These are phyloP conservation scores for Thalassiosira sp. DNA, from an alignment of 352 stramenopile species.

Conservation along the genomic window DNA sequence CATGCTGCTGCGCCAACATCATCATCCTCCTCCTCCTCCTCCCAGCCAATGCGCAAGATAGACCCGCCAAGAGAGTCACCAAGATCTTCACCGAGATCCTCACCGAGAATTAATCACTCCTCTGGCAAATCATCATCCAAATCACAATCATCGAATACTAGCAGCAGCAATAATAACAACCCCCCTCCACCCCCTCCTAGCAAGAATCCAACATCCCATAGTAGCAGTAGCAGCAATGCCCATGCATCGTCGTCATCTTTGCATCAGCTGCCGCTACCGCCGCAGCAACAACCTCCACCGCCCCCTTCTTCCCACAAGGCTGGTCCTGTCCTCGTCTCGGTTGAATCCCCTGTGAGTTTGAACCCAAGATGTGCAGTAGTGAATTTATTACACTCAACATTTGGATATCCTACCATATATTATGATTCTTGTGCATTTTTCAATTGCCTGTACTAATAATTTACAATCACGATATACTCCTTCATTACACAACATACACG, in stretches of 20 bases:
- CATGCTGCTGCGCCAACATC: too few species aligned
- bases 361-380: too few species aligned
- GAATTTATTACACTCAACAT: too few species aligned
- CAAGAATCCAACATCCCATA: neutral
- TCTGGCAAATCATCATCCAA: conserved; percentile 10
- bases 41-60: neutral
- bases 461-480: too few species aligned
- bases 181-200: conserved; percentile 15
- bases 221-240: neutral
- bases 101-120: conserved; percentile 6
- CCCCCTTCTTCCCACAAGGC: conserved; percentile 21
- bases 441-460: too few species aligned
- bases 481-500: too few species aligned
- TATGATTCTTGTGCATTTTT: too few species aligned
- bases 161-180: conserved; percentile 2
- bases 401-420: too few species aligned
- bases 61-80: neutral
- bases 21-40: too few species aligned
- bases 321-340: conserved; percentile 50
- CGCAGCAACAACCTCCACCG: conserved; percentile 16
- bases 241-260: conserved; percentile 5
- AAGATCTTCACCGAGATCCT: conserved; percentile 12
- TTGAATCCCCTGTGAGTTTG: conserved; percentile 80
- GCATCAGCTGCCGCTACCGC: conserved; percentile 7
- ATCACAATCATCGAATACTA: conserved; percentile 13